Base-by-base conservation (phyloP, 371 early-diverging fungal genomes). In the Mucor piriformis region DNA sequence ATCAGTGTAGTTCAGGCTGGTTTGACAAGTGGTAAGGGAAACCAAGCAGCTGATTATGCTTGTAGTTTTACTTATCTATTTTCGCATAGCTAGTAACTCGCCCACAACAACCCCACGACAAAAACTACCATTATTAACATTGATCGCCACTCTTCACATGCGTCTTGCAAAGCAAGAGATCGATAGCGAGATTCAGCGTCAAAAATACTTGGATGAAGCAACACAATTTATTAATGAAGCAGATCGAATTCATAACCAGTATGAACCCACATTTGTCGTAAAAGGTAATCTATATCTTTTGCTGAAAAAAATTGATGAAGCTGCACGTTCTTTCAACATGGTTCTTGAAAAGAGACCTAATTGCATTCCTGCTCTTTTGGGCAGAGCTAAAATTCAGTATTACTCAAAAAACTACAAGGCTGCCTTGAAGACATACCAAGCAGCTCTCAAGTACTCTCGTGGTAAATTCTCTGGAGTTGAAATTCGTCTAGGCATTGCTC, bases 401-500 rank as follows among this genome's bases (percentile, higher is more conserved):
- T 72, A 76, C 20, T 62, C 70, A 25, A 76, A 77, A 54, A 77
- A 84, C 52, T 89, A 83, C 68, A 81, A 79, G 43, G 67, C 71
- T 13, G 91, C 94, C 1, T 74, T 95, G 35, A 71, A 66, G 13
- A 66, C 70, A 7, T 97, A 93, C 63, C 95, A 95, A 62, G 81
- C 73, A n/a, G 85, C 92, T 0, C 77, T 94, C 8, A 69, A 54
- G 20, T 72, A 66, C 57, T 85, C 58, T 23, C 73, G 50, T 85
- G 89, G 18, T 67, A 79, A 47, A 11, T 55, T 56, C 63, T 82
- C 66, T 40, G 74, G 57, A 34, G 69, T 70, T 0, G 93, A 95
- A 57, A 85, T 90, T 38, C 87, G 95, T 15, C 64, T 95, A n/a
- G 88, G 92, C 18, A 92, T 97, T 63, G 95, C 93, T 3, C 76